Evolutionary conservation across 108 stramenopile species (phyloP).

Genomic region (Schizochytrium sp.): DNA sequence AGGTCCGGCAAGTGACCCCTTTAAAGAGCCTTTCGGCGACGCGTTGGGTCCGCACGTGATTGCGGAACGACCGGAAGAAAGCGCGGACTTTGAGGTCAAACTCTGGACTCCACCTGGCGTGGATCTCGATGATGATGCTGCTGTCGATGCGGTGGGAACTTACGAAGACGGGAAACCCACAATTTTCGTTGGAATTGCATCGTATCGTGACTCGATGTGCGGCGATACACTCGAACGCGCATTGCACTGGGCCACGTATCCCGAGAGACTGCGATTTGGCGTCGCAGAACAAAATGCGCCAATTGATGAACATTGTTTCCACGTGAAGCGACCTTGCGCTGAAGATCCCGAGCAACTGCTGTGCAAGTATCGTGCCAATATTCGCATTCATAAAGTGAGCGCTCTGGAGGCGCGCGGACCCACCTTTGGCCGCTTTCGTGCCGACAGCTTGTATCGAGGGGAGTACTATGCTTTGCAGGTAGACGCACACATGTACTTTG

Average conservation of each 20-base stretch:
- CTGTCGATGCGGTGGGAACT: background rate
- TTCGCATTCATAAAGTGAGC: conserved; percentile 18
- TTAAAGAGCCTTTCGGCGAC: background rate
- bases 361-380: conserved; percentile 18
- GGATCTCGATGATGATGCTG: background rate
- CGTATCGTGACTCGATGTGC: conserved; percentile 30
- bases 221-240: conserved; percentile 20
- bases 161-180: conserved; percentile 8
- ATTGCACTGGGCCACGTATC: background rate
- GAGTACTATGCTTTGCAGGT: conserved; percentile 67
- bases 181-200: conserved; percentile 29
- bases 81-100: background rate
- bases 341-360: conserved; percentile 16
- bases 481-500: conserved; percentile 57
- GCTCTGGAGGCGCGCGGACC: conserved; percentile 43
- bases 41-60: background rate
- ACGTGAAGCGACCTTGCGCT: background rate
- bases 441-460: conserved; percentile 63
- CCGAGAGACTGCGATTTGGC: conserved; percentile 27
- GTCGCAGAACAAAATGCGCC: conserved; percentile 25
- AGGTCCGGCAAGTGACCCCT: background rate
- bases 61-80: background rate
- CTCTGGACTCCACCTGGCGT: background rate
- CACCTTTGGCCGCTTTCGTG: conserved; percentile 56
- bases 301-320: background rate